Conservation (phyloP, 805 yeast genomes). For the Blastobotrys robertii region DNA sequence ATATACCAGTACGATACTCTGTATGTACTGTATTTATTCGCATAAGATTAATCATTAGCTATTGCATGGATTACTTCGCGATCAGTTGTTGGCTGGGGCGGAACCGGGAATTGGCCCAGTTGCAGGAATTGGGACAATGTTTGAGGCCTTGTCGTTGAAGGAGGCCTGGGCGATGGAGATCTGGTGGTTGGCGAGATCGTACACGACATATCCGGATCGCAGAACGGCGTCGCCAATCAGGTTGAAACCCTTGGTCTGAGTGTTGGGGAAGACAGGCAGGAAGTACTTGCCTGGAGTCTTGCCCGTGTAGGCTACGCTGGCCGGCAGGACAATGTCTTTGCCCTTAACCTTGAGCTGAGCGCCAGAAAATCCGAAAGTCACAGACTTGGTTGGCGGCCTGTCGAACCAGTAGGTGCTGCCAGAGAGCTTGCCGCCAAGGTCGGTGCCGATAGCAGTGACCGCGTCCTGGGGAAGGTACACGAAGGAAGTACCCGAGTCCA, state of each 20-base stretch:
- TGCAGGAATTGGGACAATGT: slow-evolving; percentile 1
- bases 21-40: background rate
- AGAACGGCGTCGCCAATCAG: slow-evolving; percentile 42
- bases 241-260: slow-evolving; percentile 13
- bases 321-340: slow-evolving; percentile 13
- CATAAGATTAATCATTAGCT: background rate
- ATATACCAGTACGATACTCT: background rate
- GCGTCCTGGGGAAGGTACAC: slow-evolving; percentile 6
- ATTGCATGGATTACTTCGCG: too few species aligned
- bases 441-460: background rate
- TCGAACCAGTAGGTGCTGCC: slow-evolving; percentile 1
- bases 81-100: too few species aligned
- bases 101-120: background rate
- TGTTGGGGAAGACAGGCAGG: slow-evolving; percentile 11
- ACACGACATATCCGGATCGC: slow-evolving; percentile 53
- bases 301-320: slow-evolving; percentile 3
- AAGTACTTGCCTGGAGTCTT: slow-evolving; percentile 7
- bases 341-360: slow-evolving; percentile 17
- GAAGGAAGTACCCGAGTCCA: slow-evolving; percentile 19
- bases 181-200: slow-evolving; percentile 47
- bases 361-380: slow-evolving; percentile 15
- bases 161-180: slow-evolving; percentile 47
- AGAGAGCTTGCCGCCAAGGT: background rate
- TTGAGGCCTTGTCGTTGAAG: slow-evolving; percentile 8
- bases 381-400: slow-evolving; percentile 12